Evolutionary conservation across 345 rosid genomes (phyloP), one percentile per base, ranked within the genome.

Genomic region (Eucalyptus cladocalyx): DNA sequence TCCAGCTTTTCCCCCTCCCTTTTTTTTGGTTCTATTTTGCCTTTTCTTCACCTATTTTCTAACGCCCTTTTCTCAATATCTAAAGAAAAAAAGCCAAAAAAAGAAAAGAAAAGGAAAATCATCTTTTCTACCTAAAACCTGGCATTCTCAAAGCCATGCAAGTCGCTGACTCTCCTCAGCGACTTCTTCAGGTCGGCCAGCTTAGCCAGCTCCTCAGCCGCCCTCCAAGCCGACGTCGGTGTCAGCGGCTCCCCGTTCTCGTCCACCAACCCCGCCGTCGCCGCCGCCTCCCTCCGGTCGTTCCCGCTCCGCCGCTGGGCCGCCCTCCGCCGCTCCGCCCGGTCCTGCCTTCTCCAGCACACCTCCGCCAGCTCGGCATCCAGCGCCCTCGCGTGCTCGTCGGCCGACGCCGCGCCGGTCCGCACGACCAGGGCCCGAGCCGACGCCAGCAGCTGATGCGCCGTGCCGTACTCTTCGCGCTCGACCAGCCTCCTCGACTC

Each of bases 121-220:
- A 50, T 12, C 15, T 60, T 60, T 32, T 18, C 18, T 53, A 32
- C 87, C 93, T 93, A 96, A 93, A 97, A 97, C 92, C 99, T 95
- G 49, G 99, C 99, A 87, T 96, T 95, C 91, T 97, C 99, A 87
- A 97, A 97, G 93, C 99, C 99, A 94, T 97, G 99, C 94, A 97
- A 92, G 90, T 97, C 98, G 92, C 99, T 93, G 86, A 93, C 97
- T 89, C 94, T 91, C 89, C 92, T 95, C 95, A 96, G 87, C 48
- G 96, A 94, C 94, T 94, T 96, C 93, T 95, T 97, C 97, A 94
- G 93, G 86, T 95, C 93, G 65, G 99, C 99, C 86, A 96, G 91
- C 91, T 96, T 96, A 87, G 99, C 99, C 93, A 97, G 87, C 91
- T 92, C 95, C 95, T 97, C 99, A 56, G 99, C 99, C 45, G 99